Evolutionary conservation across 176 grass and related monocot genomes (phyloP), one percentile per base, ranked within the genome.

Genomic region (Chrysopogon serrulatus): DNA sequence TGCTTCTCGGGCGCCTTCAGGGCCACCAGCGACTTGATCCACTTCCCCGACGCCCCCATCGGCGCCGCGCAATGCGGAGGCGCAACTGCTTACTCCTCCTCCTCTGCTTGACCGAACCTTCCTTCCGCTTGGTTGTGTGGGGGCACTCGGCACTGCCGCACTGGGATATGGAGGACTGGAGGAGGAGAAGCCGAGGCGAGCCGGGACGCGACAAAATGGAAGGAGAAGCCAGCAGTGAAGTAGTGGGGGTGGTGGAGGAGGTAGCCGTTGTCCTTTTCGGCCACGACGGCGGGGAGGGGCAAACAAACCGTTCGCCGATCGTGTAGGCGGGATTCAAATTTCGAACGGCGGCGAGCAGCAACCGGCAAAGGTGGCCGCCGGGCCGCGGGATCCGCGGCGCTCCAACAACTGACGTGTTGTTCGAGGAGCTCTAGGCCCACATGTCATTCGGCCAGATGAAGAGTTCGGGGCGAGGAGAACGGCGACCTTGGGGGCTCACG

Each of bases 31-130:
- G 91, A 93, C 85, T 70, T 96, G 63, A 96, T 81, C 94, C 94
- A 96, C 74, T 87, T 92, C 59, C 91, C 88, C 30, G 91, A 93
- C 70, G 65, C 79, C 21, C 90, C 93, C 93, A 95, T 95, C 18
- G 78, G 53, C 33, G 23, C 71, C 5, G 21, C 69, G 9, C 78
- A 8, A 67, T 3, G 19, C 78, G 49, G n/a, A 18, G 7, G 36
- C 21, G 14, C 47, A 40, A 36, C 23, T 10, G 24, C n/a, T 15
- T 26, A 11, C 33, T 33, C 33, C n/a, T n/a, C n/a, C n/a, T n/a
- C n/a, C 49, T 54, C 53, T 57, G 53, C 23, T 24, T 23, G 9
- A 4, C 53, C 54, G n/a, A 68, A 28, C 13, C 34, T 14, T n/a
- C n/a, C n/a, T n/a, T 39, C 69, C 2, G 71, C n/a, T 21, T 35